Evolutionary conservation across 306 rosid species (phyloP), one percentile per base, ranked within the genome.

Genomic region (Luffa aegyptiaca): DNA sequence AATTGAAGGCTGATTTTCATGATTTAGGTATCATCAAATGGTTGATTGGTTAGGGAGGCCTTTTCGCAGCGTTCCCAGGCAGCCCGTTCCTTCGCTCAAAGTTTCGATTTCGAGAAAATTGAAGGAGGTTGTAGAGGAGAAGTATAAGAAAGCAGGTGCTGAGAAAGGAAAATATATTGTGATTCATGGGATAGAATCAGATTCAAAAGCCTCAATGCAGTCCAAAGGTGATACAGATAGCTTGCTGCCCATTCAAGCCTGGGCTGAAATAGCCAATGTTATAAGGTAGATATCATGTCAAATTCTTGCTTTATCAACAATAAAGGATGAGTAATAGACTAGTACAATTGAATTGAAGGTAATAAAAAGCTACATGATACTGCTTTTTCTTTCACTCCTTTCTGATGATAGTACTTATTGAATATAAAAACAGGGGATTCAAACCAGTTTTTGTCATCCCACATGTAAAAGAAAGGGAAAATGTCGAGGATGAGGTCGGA

Each of bases 201-300:
- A 94, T 89, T 92, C 98, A 58, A 86, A 92, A 88, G 98, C 98
- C 76, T 81, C 92, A n/a, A 94, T 92, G 95, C 95, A 94, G 86
- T 94, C 97, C 5, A 87, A 84, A 83, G 98, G 97, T 72, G 98
- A 91, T 79, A 33, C 84, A 62, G 97, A 94, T 86, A 88, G 97
- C 89, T 88, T 94, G 84, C 87, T 94, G 31, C 97, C 97, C 39
- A 84, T 94, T 55, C 83, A 91, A 84, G 82, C 86, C 7, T 94
- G 97, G 98, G 93, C 88, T 63, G 88, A 86, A 72, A 89, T 94
- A 66, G 78, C 90, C 64, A 83, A 84, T 7, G 81, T 76, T 48
- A 31, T 92, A 75, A 88, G 90, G 92, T 88, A 58, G 46, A 77
- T 63, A 46, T 21, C 3, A 33, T 56, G 48, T 53, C 66, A 53